These are phyloP conservation scores for Smithsoniella earleae DNA, from an alignment of 163 green algal genomes.

Conservation along the genomic window DNA sequence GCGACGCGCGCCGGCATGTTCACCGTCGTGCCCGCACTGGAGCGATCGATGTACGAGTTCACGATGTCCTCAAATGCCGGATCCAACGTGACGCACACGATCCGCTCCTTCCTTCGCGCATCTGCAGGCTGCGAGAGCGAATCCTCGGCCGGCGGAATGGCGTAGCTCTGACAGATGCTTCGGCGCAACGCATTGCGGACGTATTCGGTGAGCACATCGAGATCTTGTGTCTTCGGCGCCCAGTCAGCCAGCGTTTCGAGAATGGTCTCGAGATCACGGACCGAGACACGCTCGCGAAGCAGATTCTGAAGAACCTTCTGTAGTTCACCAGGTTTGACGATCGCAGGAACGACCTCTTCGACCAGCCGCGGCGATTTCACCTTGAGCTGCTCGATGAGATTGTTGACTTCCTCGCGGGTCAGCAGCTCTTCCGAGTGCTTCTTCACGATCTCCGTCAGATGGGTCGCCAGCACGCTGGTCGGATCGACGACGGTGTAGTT, in stretches of 20 bases:
- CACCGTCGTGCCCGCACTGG: too few relatives aligned
- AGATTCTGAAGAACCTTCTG: slow-evolving; percentile 5
- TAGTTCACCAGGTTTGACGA: background rate
- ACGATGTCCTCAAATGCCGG: too few relatives aligned
- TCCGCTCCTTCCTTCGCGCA: too few relatives aligned
- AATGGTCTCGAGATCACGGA: background rate
- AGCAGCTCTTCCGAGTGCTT: background rate
- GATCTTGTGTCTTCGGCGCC: background rate
- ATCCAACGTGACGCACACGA: too few relatives aligned
- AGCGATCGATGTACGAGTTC: too few relatives aligned
- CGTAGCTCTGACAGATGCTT: background rate
- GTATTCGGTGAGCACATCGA: background rate
- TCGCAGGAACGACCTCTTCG: background rate
- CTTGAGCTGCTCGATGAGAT: slow-evolving; percentile 10
- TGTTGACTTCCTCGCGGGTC: background rate
- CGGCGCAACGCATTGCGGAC: background rate
- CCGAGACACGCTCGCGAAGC: background rate
- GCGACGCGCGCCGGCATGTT: too few relatives aligned
- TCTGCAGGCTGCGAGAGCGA: too few relatives aligned
- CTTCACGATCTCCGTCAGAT: background rate
- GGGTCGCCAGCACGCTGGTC: background rate
- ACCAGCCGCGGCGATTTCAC: background rate
- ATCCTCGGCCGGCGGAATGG: too few relatives aligned
- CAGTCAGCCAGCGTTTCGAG: background rate
- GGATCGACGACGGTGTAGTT: slow-evolving; percentile 10